Evolutionary conservation across 1,284 basidiomycete genomes (phyloP), one percentile per base, ranked within the genome.

Genomic region (Cryptococcus sp.): DNA sequence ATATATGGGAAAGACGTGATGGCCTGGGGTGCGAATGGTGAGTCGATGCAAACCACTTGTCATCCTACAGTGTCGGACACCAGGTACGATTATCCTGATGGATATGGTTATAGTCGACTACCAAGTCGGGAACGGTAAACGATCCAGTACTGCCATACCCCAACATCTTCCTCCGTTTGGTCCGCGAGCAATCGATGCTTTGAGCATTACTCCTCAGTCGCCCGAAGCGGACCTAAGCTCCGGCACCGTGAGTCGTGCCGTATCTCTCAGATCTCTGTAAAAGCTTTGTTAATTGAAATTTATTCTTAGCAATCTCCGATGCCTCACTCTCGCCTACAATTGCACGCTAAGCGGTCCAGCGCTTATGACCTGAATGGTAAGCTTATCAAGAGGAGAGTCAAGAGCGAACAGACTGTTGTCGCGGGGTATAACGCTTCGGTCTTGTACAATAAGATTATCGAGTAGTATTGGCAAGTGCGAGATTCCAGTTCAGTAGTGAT

Each of bases 71-170:
- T n/a, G n/a, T n/a, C n/a, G n/a, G n/a, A n/a, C n/a, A n/a, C n/a
- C n/a, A n/a, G 11, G 49, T 3, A 20, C 38, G 46, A 17, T 3
- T 20, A 22, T 29, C n/a, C 44, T 57, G 47, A 50, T 44, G 45
- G 1, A 15, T 37, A 22, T 5, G 23, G 41, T 44, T 45, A 7
- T 50, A 74, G 23, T 82, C 82, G 84, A 88, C 46, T 89, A 85
- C 66, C 89, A 94, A 76, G 83, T 94, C 6, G 94, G 93, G 5
- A 93, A 87, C 61, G 91, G 91, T 43, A 91, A 88, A 74, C 84
- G 87, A 55, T 83, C 86, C 5, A 91, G 88, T 70, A 70, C 87
- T 8, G 83, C 89, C 0, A 80, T 85, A 16, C 93, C 94, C 0
- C 80, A 81, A 58, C 80, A 84, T 65, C 72, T 85, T 15, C 79